Evolutionary conservation across 805 yeast species (phyloP), one percentile per base, ranked within the genome.

Genomic region (Hanseniaspora mollemarum): DNA sequence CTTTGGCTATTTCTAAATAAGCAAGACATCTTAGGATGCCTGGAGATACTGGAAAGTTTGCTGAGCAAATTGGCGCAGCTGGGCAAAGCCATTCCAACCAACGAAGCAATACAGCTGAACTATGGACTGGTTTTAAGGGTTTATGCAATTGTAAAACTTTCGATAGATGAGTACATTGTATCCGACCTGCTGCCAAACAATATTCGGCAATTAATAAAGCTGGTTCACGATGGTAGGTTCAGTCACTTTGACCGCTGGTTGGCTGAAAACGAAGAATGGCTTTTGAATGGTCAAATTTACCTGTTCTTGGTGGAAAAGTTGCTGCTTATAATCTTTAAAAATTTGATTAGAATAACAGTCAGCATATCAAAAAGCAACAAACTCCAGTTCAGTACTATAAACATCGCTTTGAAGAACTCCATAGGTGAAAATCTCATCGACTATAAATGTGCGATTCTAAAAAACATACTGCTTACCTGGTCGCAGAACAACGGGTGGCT

Each of bases 181-280:
- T 37, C 43, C 18, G 28, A 18, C 7, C 12, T 12, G 13, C 25
- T 37, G 29, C 42, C 50, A 1, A 12, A 5, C 10, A 38, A 46
- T 16, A 38, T 76, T 55, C 55, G 59, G 2, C 62, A 65, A 12
- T 55, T 82, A 19, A 57, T 61, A n/a, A 52, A 53, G 1, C 59
- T 67, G 7, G 58, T 80, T 6, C 61, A 63, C 43, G 32, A 60
- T 2, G 86, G 83, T 1, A 68, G 72, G 54, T 64, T 73, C 31
- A 52, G 54, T 4, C 59, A 56, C 4, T 70, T 72, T 16, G 60
- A 62, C 42, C 52, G 59, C 57, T 59, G 62, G 64, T 38, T 61
- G 56, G 60, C 45, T 71, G 38, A 58, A 37, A 54, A 64, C 54
- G 61, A 69, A 49, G 45, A 53, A 2, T 63, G 58, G 37, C 57